Evolutionary conservation across 2,329 filamentous ascomycete species (phyloP), one percentile per base, ranked within the genome.

Genomic region (Fusarium xylarioides): DNA sequence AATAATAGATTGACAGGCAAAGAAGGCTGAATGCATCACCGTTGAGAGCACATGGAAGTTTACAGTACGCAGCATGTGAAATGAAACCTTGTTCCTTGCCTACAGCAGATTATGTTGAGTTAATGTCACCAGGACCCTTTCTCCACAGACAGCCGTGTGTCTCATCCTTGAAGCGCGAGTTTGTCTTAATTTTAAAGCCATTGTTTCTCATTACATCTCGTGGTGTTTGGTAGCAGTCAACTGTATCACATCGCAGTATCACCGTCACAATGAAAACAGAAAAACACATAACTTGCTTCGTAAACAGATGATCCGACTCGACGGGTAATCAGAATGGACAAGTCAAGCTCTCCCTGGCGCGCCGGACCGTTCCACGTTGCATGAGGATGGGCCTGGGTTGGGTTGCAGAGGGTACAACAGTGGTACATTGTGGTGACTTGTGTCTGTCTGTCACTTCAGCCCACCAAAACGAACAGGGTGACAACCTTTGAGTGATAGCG

Each of bases 291-390:
- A 32, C 53, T 66, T 59, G 54, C 57, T 52, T 60, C 18, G 21
- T 26, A 28, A 35, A 30, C 28, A 54, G 28, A 40, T 53, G 38
- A 50, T 53, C 46, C 63, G 60, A 54, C 42, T 63, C 18, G 40
- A 35, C 40, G 49, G 63, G 28, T 14, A 46, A 63, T 42, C 43
- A 57, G 38, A 59, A 65, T 35, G 49, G 63, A 38, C 40, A 70
- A 74, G 71, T 47, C 47, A 47, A 55, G 49, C 54, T 58, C 63
- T 63, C 47, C 62, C 58, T 66, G 50, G 46, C 63, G 64, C 60
- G 35, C 61, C 68, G 69, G 60, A 67, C 73, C 67, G 69, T 66
- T 74, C 67, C 68, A 76, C 69, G 69, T 67, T 69, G 59, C 69
- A 73, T 63, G 66, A 66, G 56, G 47, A 61, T 70, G 61, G 53